phyloP scores from a whole-genome alignment of 805 yeast species.

The Candida ovalis region DNA sequence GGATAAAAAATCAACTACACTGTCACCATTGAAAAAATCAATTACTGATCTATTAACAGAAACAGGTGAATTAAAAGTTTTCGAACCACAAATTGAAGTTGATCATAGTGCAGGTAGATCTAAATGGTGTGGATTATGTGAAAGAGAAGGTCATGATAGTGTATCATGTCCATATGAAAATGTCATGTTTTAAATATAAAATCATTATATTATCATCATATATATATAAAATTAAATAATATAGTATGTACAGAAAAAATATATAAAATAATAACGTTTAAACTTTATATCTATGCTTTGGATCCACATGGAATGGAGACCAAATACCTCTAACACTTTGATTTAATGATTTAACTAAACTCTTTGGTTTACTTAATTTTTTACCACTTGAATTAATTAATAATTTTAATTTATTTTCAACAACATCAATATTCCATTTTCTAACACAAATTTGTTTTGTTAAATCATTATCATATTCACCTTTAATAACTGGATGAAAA shows the following conservation, averaged over 20 bases:
- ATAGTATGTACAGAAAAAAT: slow-evolving; percentile 4
- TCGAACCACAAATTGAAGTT: slow-evolving; percentile 40
- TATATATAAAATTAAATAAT: slow-evolving; percentile 11
- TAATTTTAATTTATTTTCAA: slow-evolving; percentile 60
- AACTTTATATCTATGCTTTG: slow-evolving; percentile 44
- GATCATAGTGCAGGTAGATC: slow-evolving; percentile 75
- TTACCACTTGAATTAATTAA: slow-evolving; percentile 69
- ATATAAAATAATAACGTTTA: slow-evolving; percentile 14
- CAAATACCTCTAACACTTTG: slow-evolving; percentile 91
- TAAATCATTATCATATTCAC: slow-evolving; percentile 45
- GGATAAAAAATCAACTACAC: background rate
- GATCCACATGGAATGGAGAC: slow-evolving; percentile 87
- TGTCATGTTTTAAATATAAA: slow-evolving; percentile 20
- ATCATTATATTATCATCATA: background rate
- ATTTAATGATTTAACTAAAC: slow-evolving; percentile 78
- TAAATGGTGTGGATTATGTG: slow-evolving; percentile 93
- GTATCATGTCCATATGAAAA: slow-evolving; percentile 84
- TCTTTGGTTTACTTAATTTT: slow-evolving; percentile 54
- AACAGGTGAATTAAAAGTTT: slow-evolving; percentile 33
- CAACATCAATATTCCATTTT: slow-evolving; percentile 59
- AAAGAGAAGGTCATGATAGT: slow-evolving; percentile 83
- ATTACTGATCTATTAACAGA: background rate
- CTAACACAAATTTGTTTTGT: slow-evolving; percentile 60
- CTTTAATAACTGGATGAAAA: slow-evolving; percentile 67
- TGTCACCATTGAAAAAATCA: background rate